Evolutionary conservation across 345 rosid species (phyloP).

Genomic region (Hibiscus syriacus): DNA sequence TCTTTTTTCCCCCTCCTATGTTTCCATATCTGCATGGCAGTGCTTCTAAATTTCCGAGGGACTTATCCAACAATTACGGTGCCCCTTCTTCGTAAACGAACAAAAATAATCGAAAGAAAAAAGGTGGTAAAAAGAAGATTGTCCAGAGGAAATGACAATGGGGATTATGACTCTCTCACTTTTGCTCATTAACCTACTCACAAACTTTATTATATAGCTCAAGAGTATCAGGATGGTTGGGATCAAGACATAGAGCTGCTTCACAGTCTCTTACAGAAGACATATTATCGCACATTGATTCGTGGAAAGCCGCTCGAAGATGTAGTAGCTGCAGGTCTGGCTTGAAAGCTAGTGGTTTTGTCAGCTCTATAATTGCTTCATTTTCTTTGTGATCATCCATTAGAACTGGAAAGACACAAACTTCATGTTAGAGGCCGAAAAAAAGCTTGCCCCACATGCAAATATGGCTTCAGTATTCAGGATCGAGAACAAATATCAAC

Average conservation of each 20-base stretch:
- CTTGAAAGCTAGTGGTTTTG: constrained; percentile 72
- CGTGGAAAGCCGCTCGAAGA: constrained; percentile 89
- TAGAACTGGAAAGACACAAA: constrained; percentile 46
- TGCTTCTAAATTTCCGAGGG: too few species aligned
- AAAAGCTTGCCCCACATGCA: not conserved
- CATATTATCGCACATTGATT: constrained; percentile 57
- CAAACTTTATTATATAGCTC: constrained; percentile 53
- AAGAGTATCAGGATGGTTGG: constrained; percentile 48
- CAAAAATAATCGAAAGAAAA: too few species aligned
- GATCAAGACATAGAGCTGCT: constrained; percentile 93
- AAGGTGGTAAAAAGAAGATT: too few species aligned
- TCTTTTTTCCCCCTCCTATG: too few species aligned
- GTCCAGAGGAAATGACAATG: too few species aligned
- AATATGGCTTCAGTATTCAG: constrained; percentile 1
- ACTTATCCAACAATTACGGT: too few species aligned
- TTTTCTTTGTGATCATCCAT: constrained; percentile 95
- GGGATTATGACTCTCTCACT: constrained; percentile 20
- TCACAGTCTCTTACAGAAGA: constrained; percentile 72
- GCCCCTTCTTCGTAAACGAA: too few species aligned
- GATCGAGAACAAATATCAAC: not conserved
- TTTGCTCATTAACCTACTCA: constrained; percentile 27
- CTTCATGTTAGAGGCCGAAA: constrained; percentile 5
- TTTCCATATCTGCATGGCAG: too few species aligned
- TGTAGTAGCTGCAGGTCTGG: constrained; percentile 90
- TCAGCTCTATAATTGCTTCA: constrained; percentile 81